phyloP scores from a whole-genome alignment of 2,329 filamentous ascomycete species.

The Beauveria australis region DNA sequence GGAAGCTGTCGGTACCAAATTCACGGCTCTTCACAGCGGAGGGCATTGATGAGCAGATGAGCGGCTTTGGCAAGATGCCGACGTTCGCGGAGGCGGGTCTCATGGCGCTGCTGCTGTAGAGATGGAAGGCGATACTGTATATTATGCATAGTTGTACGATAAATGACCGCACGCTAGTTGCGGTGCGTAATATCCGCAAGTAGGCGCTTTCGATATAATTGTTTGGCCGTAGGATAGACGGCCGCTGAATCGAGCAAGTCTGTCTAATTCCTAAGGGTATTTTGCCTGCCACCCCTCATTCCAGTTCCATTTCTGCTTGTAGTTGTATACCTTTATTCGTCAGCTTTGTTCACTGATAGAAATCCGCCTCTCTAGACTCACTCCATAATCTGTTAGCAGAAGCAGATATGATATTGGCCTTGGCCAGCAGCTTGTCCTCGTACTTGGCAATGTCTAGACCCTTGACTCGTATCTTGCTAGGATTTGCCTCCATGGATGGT shows the following conservation, averaged over 20 bases:
- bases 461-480: slow-evolving; percentile 52
- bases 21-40: slow-evolving; percentile 21
- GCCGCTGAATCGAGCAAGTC: not conserved
- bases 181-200: no score
- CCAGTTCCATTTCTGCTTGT: slow-evolving; percentile 41
- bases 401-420: slow-evolving; percentile 59
- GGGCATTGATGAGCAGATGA: not conserved
- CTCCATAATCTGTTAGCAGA: slow-evolving; percentile 64
- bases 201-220: no score
- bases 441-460: slow-evolving; percentile 49
- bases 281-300: slow-evolving; percentile 20
- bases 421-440: slow-evolving; percentile 54
- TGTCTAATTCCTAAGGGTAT: not conserved
- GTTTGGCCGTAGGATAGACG: not conserved
- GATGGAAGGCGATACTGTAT: not conserved
- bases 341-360: not conserved
- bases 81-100: slow-evolving; percentile 8
- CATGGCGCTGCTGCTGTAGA: slow-evolving; percentile 6
- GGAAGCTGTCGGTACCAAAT: slow-evolving; percentile 28
- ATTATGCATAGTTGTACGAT: slow-evolving; percentile 1
- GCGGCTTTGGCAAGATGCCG: slow-evolving; percentile 5
- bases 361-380: slow-evolving; percentile 28
- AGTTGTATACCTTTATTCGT: slow-evolving; percentile 37
- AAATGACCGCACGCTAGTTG: not conserved
- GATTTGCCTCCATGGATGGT: slow-evolving; percentile 47